These are phyloP conservation scores for Lanmaoa pseudosensibilis DNA, from an alignment of 768 basidiomycete species.

Conservation along the genomic window DNA sequence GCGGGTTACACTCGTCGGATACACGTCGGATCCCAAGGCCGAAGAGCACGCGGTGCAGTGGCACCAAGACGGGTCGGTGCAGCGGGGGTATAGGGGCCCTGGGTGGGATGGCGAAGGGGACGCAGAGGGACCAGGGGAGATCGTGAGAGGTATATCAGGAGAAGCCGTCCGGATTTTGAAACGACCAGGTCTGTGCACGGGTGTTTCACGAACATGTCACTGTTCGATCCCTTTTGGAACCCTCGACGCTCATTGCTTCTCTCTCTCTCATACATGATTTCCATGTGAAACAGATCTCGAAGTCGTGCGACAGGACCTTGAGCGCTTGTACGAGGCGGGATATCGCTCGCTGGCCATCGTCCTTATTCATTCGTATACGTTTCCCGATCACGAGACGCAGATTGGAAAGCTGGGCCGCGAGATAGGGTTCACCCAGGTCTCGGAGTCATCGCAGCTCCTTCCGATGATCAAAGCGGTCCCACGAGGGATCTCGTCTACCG, in stretches of 20 bases:
- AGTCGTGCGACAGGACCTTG: conserved; percentile 57
- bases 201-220: neutral
- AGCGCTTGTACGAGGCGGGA: conserved; percentile 73
- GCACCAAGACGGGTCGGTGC: conserved; percentile 65
- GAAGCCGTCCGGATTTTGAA: conserved; percentile 86
- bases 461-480: conserved; percentile 97
- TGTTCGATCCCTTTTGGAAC: neutral
- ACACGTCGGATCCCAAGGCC: conserved; percentile 83
- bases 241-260: neutral
- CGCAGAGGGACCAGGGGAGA: conserved; percentile 77
- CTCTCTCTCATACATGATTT: neutral
- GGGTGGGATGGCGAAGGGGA: conserved; percentile 72
- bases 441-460: conserved; percentile 81
- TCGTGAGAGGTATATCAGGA: conserved; percentile 81
- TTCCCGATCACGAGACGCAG: conserved; percentile 77
- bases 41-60: conserved; percentile 78
- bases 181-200: conserved; percentile 51
- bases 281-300: conserved; percentile 45
- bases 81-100: conserved; percentile 68
- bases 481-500: conserved; percentile 87
- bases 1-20: conserved; percentile 91
- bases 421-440: conserved; percentile 88
- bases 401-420: conserved; percentile 72
- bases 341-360: conserved; percentile 89
- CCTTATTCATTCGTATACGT: conserved; percentile 90